Conservation (phyloP, 2,329 filamentous ascomycete species). For the Aspergillus puulaauensis region DNA sequence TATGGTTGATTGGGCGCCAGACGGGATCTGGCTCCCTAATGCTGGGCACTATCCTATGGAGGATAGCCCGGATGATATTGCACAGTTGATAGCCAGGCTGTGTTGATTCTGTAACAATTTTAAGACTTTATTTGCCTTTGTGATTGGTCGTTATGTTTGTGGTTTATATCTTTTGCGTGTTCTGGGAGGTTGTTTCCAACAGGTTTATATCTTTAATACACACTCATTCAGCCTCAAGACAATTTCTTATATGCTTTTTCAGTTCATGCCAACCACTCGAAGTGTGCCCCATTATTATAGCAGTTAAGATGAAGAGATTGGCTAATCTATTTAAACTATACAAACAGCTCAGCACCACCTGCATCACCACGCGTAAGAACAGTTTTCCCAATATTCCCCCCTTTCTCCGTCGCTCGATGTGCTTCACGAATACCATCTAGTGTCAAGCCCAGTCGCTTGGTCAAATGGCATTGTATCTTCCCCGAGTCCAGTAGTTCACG, state of each 20-base stretch:
- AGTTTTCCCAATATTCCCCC: slow-evolving; percentile 29
- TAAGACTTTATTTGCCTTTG: not conserved
- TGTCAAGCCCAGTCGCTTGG: slow-evolving; percentile 21
- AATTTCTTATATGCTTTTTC: too few relatives aligned
- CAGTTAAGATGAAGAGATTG: too few relatives aligned
- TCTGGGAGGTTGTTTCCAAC: not conserved
- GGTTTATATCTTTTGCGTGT: not conserved
- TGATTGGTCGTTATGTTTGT: accelerated
- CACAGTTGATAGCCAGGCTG: not conserved
- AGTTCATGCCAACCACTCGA: too few relatives aligned
- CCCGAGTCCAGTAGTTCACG: slow-evolving; percentile 8
- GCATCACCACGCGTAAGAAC: not conserved
- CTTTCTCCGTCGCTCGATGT: slow-evolving; percentile 40
- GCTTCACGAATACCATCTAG: slow-evolving; percentile 40
- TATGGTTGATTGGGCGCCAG: not conserved
- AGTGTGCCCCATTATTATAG: too few relatives aligned
- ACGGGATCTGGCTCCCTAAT: not conserved
- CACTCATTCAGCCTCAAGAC: too few relatives aligned
- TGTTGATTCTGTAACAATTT: not conserved
- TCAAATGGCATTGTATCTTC: not conserved
- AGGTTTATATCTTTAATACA: too few relatives aligned
- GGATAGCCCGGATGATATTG: not conserved
- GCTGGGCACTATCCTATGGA: not conserved
- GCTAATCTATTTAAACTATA: not conserved
- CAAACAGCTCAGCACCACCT: not conserved